Percentiles rank a stretch among this genome's conserved stretches.
Evolutionary conservation across 176 grass and related monocot species (phyloP).

Genomic region (Lolium perenne): DNA sequence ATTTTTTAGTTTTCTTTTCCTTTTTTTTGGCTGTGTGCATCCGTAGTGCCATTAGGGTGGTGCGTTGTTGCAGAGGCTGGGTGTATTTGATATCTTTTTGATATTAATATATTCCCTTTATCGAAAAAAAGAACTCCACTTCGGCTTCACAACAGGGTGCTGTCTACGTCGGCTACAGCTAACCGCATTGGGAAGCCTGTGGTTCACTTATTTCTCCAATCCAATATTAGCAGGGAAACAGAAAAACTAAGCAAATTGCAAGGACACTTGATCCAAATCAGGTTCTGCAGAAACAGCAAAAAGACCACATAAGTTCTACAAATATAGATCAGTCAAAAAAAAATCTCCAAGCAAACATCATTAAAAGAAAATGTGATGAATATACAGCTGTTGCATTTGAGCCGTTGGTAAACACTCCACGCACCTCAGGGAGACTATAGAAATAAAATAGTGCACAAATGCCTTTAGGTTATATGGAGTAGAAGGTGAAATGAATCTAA

Average conservation of each 20-base stretch:
- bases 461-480: neutral
- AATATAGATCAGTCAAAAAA: neutral
- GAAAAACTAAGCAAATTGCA: neutral
- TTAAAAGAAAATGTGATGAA: neutral
- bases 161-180: neutral
- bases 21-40: too few species aligned
- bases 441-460: neutral
- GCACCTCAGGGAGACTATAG: neutral
- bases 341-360: neutral
- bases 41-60: too few species aligned
- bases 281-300: neutral
- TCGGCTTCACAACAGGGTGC: neutral
- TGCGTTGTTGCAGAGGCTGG: too few species aligned
- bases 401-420: neutral
- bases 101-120: too few species aligned
- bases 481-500: neutral
- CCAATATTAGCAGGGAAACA: neutral
- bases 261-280: neutral
- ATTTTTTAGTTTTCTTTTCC: too few species aligned
- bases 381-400: neutral
- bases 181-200: too few species aligned
- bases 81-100: too few species aligned
- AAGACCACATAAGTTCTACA: neutral
- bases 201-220: conserved; percentile 1
- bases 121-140: too few species aligned